Percentiles rank a stretch among this genome's conserved stretches.
phyloP scores from a whole-genome alignment of 2,329 filamentous ascomycete genomes.

The Alternaria sp. region DNA sequence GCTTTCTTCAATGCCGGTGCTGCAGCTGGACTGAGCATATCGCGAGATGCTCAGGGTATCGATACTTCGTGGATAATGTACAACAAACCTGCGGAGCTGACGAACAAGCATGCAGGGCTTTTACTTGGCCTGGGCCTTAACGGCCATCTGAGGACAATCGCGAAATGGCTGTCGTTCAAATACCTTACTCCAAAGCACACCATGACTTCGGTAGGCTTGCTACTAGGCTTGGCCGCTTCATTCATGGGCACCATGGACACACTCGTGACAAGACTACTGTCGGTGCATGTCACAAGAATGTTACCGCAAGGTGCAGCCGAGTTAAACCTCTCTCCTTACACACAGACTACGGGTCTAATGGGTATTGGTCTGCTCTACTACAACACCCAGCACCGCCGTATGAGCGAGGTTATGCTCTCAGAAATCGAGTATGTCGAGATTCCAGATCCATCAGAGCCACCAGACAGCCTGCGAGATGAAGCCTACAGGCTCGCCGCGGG shows the following conservation, averaged over 20 bases:
- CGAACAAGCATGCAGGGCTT: slow-evolving; percentile 95
- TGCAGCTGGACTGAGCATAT: slow-evolving; percentile 90
- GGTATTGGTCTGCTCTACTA: slow-evolving; percentile 94
- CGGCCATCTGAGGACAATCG: slow-evolving; percentile 90
- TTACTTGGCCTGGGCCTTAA: slow-evolving; percentile 90
- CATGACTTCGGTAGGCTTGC: slow-evolving; percentile 97
- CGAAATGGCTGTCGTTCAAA: slow-evolving; percentile 99
- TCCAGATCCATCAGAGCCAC: slow-evolving; percentile 72
- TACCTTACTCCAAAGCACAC: slow-evolving; percentile 99
- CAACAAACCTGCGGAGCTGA: slow-evolving; percentile 93
- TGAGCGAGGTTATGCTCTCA: slow-evolving; percentile 99
- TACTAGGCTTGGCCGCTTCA: slow-evolving; percentile 90
- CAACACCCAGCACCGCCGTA: slow-evolving; percentile 93
- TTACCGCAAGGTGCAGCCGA: slow-evolving; percentile 91
- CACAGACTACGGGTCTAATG: slow-evolving; percentile 96
- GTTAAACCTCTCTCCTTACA: slow-evolving; percentile 89
- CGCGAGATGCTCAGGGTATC: slow-evolving; percentile 87
- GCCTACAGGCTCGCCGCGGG: slow-evolving; percentile 96
- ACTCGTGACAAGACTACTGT: slow-evolving; percentile 88
- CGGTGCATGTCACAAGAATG: slow-evolving; percentile 95
- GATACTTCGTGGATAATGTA: slow-evolving; percentile 99
- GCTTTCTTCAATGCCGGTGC: slow-evolving; percentile 98
- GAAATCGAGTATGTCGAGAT: slow-evolving; percentile 91
- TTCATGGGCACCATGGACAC: slow-evolving; percentile 98
- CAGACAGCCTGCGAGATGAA: slow-evolving; percentile 87